Evolutionary conservation across 352 stramenopile genomes (phyloP).

Genomic region (Plasmopara viticola): DNA sequence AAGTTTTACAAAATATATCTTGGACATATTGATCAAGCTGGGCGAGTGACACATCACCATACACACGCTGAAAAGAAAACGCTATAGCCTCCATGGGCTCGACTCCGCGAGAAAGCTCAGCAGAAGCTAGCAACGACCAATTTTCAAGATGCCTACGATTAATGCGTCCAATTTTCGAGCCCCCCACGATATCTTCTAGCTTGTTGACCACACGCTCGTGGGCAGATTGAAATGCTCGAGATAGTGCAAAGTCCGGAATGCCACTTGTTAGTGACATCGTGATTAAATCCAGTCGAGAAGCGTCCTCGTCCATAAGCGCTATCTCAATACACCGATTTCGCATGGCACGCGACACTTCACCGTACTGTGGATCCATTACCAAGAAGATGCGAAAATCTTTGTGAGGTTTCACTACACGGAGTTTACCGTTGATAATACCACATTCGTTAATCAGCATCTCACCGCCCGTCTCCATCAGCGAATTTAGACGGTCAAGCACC

Average conservation of each 20-base stretch:
- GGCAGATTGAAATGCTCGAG: conserved; percentile 47
- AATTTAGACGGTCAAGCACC: conserved; percentile 99
- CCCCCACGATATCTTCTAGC: conserved; percentile 19
- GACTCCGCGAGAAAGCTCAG: conserved; percentile 58
- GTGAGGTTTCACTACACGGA: conserved; percentile 94
- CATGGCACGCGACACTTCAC: conserved; percentile 99
- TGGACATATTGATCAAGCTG: conserved; percentile 35
- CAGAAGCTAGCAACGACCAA: conserved; percentile 57
- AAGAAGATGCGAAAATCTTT: conserved; percentile 99
- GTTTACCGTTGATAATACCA: conserved; percentile 86
- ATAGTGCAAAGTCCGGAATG: conserved; percentile 65
- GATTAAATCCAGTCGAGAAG: conserved; percentile 57
- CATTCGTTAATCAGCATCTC: conserved; percentile 98
- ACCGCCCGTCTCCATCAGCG: conserved; percentile 96
- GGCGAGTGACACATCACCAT: conserved; percentile 39
- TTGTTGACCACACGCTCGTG: conserved; percentile 45
- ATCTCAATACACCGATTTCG: conserved; percentile 99
- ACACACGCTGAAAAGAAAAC: conserved; percentile 58
- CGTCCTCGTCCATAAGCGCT: conserved; percentile 46
- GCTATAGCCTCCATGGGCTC: conserved; percentile 37
- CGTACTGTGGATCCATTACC: conserved; percentile 93
- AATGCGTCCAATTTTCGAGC: conserved; percentile 34
- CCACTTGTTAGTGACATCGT: conserved; percentile 49
- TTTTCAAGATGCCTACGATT: conserved; percentile 72
- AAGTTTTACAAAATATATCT: conserved; percentile 29